A percentile compares a stretch with the other conserved stretches of the same genome.
These are phyloP conservation scores for Candida maris DNA, from an alignment of 805 yeast species.

Conservation along the genomic window DNA sequence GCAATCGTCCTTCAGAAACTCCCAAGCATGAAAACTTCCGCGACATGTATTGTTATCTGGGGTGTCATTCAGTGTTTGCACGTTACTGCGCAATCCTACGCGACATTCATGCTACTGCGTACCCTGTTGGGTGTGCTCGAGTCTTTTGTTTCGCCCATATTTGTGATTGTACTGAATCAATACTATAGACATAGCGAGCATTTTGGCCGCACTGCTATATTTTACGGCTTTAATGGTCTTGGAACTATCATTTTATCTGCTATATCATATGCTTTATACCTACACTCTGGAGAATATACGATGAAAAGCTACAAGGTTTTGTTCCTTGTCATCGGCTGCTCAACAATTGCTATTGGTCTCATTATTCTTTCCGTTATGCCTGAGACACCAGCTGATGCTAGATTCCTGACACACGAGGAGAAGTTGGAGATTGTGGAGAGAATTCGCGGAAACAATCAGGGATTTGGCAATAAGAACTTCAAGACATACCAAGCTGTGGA, in stretches of 20 bases:
- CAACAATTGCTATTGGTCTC: conserved; percentile 39
- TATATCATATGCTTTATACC: conserved; percentile 30
- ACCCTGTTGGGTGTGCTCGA: conserved; percentile 51
- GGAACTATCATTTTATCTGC: conserved; percentile 46
- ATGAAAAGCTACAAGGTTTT: conserved; percentile 47
- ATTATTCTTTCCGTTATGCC: conserved; percentile 41
- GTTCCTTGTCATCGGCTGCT: conserved; percentile 50
- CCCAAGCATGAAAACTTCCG: conserved; percentile 38
- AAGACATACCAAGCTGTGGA: conserved; percentile 20
- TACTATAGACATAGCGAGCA: conserved; percentile 46
- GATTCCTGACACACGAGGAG: conserved; percentile 35
- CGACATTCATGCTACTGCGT: conserved; percentile 41
- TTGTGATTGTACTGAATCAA: conserved; percentile 48
- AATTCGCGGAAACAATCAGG: conserved; percentile 19
- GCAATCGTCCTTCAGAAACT: conserved; percentile 39
- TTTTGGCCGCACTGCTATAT: conserved; percentile 40
- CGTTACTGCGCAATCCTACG: conserved; percentile 39
- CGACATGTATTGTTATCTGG: conserved; percentile 38
- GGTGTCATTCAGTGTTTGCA: conserved; percentile 39
- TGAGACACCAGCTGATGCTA: conserved; percentile 47
- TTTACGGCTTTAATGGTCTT: conserved; percentile 35
- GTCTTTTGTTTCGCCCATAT: conserved; percentile 53
- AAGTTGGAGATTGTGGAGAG: conserved; percentile 33
- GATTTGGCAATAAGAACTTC: conserved; percentile 23
- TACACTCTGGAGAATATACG: conserved; percentile 27